Evolutionary conservation across 2,329 filamentous ascomycete genomes (phyloP).

Genomic region (Claviceps digitariae): DNA sequence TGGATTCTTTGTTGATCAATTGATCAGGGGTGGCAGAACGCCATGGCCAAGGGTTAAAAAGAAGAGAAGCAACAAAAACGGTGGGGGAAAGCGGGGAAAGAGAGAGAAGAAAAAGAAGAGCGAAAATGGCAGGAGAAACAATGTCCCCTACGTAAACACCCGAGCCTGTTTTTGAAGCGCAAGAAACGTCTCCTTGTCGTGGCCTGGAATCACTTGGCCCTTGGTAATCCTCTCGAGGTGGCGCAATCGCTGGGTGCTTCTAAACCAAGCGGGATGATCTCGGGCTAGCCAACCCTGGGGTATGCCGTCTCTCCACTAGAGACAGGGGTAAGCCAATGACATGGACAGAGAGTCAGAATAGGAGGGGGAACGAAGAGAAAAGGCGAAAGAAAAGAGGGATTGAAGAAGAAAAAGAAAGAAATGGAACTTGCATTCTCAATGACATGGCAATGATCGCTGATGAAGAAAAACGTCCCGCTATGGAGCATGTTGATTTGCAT

Average conservation of each 20-base stretch:
- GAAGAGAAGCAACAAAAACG: too few species aligned
- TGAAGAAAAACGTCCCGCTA: slow-evolving; percentile 19
- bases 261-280: slow-evolving; percentile 19
- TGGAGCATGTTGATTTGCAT: slow-evolving; percentile 20
- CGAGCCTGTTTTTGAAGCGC: neutral
- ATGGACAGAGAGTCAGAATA: too few species aligned
- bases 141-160: slow-evolving; percentile 3
- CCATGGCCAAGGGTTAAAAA: too few species aligned
- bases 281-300: slow-evolving; percentile 21
- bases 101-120: neutral
- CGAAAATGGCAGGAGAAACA: neutral
- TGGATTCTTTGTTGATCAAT: too few species aligned
- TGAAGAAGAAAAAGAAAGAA: neutral
- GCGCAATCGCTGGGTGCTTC: slow-evolving; percentile 17
- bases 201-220: slow-evolving; percentile 9
- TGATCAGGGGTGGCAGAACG: too few species aligned
- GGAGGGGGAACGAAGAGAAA: too few species aligned
- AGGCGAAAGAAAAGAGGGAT: too few species aligned
- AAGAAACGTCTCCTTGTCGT: slow-evolving; percentile 7
- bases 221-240: slow-evolving; percentile 12
- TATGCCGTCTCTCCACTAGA: slow-evolving; percentile 12
- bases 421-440: slow-evolving; percentile 2
- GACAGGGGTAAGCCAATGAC: neutral
- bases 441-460: slow-evolving; percentile 20
- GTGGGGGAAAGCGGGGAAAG: too few species aligned